These are phyloP conservation scores for Capsella bursapastoris DNA, from an alignment of 345 rosid species.

Conservation along the genomic window DNA sequence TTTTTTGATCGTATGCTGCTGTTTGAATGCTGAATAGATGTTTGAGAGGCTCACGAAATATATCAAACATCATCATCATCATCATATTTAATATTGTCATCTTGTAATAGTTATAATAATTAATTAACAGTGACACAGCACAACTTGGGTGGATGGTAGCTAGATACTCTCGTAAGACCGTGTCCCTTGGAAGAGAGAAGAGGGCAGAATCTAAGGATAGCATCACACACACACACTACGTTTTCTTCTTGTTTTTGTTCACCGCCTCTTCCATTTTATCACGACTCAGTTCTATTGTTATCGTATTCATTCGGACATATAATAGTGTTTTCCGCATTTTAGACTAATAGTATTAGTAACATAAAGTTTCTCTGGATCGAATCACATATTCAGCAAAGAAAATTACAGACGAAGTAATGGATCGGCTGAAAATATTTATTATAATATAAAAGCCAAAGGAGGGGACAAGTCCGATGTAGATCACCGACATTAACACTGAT, in stretches of 20 bases:
- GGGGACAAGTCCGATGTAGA: conserved; percentile 28
- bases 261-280: neutral
- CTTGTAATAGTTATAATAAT: conserved; percentile 17
- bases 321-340: neutral
- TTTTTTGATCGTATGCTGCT: neutral
- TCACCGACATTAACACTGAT: conserved; percentile 39
- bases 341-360: no score
- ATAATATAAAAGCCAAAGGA: neutral
- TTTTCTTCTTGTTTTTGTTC: conserved; percentile 14
- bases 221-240: conserved; percentile 27
- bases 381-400: neutral
- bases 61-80: conserved; percentile 9
- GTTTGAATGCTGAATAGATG: neutral
- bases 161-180: conserved; percentile 19
- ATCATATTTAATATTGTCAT: conserved; percentile 16
- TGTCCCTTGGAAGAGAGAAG: conserved; percentile 41
- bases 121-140: conserved; percentile 33
- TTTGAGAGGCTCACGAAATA: conserved; percentile 12
- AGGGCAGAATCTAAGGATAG: conserved; percentile 33
- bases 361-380: no score
- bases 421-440: neutral
- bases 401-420: conserved; percentile 14
- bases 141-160: conserved; percentile 35
- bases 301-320: no score
- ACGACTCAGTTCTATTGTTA: no score